Conservation (phyloP, 2,329 filamentous ascomycete species). For the Chaetomium olivaceum region DNA sequence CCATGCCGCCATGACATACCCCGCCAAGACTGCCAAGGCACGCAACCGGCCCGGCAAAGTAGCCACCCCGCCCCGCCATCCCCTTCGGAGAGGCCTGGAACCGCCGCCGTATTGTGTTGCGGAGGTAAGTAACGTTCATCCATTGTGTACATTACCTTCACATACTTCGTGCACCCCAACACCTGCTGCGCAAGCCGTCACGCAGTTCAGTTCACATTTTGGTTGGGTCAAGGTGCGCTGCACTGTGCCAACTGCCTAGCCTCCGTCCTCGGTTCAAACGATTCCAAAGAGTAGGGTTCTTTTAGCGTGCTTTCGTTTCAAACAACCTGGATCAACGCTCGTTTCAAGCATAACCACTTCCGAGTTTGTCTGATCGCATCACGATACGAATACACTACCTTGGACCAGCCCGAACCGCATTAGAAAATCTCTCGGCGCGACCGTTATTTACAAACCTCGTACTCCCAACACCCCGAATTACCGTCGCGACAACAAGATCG, state of each 20-base stretch:
- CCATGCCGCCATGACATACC: too few species aligned
- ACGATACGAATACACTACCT: too few species aligned
- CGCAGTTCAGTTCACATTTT: not conserved
- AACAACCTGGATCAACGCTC: not conserved
- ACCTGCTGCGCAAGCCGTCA: not conserved
- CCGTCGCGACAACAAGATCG: not conserved
- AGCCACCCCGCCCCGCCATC: slow-evolving; percentile 4
- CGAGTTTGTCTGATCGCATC: not conserved
- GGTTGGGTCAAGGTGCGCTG: not conserved
- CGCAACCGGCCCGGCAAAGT: not conserved
- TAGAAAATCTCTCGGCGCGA: not conserved
- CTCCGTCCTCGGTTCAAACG: not conserved
- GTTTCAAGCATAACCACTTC: slow-evolving; percentile 4
- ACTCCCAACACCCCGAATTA: not conserved
- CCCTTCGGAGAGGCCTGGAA: not conserved
- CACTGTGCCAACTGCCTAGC: not conserved
- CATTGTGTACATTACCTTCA: not conserved
- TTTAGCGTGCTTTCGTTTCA: not conserved
- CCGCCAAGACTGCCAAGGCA: not conserved
- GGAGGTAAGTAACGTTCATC: not conserved
- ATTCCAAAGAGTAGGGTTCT: not conserved
- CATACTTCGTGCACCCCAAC: not conserved
- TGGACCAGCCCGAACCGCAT: not conserved
- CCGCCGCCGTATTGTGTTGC: not conserved
- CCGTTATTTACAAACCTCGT: slow-evolving; percentile 1